Evolutionary conservation across 2,329 filamentous ascomycete genomes (phyloP).

Genomic region (Diaporthe citriasiana): DNA sequence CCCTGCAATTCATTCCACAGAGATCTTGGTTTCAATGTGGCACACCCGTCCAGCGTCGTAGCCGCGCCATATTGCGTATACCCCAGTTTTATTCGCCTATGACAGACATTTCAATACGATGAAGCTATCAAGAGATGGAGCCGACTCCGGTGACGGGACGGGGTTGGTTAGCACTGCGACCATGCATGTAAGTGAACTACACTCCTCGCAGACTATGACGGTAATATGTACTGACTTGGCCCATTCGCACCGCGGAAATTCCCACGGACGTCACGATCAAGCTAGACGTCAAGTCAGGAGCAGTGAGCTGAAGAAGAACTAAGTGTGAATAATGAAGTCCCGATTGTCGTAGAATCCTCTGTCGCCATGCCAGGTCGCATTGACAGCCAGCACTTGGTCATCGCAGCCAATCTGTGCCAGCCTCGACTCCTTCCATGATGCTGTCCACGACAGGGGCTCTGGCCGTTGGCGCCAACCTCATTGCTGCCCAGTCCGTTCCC

Average conservation of each 20-base stretch:
- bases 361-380: background rate
- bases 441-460: background rate
- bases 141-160: background rate
- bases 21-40: background rate
- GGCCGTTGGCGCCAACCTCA: conserved; percentile 17
- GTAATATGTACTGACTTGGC: background rate
- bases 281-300: background rate
- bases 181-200: conserved; percentile 7
- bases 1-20: conserved; percentile 20
- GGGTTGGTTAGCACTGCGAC: background rate
- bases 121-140: background rate
- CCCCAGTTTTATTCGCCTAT: conserved; percentile 15
- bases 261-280: background rate
- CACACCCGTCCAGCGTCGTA: background rate
- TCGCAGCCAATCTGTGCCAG: background rate
- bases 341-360: too few species aligned
- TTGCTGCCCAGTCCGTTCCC: conserved; percentile 6
- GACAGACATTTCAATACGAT: background rate
- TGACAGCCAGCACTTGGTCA: background rate
- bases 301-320: background rate
- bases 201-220: background rate
- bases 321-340: background rate
- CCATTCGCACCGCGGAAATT: background rate
- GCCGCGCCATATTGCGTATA: conserved; percentile 11
- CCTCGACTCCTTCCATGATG: background rate